Conservation (phyloP, 2,329 filamentous ascomycete species). For the Fusarium albidum region DNA sequence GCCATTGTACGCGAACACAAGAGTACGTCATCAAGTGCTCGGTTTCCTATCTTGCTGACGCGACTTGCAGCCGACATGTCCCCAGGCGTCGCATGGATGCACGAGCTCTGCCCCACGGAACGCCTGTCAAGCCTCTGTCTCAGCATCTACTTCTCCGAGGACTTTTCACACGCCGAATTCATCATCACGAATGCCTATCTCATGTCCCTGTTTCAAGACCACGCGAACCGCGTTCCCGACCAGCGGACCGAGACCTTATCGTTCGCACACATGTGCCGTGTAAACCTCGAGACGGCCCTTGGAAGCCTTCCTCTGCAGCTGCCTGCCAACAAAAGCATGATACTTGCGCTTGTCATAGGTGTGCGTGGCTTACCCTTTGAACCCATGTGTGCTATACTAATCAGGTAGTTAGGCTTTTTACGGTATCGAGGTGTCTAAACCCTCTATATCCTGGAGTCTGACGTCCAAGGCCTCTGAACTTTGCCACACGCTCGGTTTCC, state of each 20-base stretch:
- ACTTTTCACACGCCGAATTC: slow-evolving; percentile 44
- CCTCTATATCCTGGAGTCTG: slow-evolving; percentile 43
- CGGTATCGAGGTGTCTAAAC: slow-evolving; percentile 45
- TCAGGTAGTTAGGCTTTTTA: slow-evolving; percentile 37
- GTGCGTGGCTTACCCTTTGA: slow-evolving; percentile 10
- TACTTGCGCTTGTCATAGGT: slow-evolving; percentile 36
- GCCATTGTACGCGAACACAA: slow-evolving; percentile 29
- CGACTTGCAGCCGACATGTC: slow-evolving; percentile 23
- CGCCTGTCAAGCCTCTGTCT: slow-evolving; percentile 44
- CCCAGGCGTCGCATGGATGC: slow-evolving; percentile 35
- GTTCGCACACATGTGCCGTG: slow-evolving; percentile 37
- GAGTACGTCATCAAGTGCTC: slow-evolving; percentile 17
- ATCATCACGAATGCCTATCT: slow-evolving; percentile 46
- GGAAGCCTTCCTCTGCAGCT: slow-evolving; percentile 44
- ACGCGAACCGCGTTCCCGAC: slow-evolving; percentile 12
- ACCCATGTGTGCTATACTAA: slow-evolving; percentile 1
- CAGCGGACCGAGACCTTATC: slow-evolving; percentile 36
- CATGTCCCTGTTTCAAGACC: slow-evolving; percentile 42
- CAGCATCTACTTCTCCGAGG: slow-evolving; percentile 44
- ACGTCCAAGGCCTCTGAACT: slow-evolving; percentile 43
- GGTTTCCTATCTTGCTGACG: neutral
- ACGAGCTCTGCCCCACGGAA: slow-evolving; percentile 41
- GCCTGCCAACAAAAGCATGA: slow-evolving; percentile 40
- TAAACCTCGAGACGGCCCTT: slow-evolving; percentile 44
- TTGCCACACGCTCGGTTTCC: slow-evolving; percentile 44